These are phyloP conservation scores for Dryas octopetala DNA, from an alignment of 306 rosid genomes.

Conservation along the genomic window DNA sequence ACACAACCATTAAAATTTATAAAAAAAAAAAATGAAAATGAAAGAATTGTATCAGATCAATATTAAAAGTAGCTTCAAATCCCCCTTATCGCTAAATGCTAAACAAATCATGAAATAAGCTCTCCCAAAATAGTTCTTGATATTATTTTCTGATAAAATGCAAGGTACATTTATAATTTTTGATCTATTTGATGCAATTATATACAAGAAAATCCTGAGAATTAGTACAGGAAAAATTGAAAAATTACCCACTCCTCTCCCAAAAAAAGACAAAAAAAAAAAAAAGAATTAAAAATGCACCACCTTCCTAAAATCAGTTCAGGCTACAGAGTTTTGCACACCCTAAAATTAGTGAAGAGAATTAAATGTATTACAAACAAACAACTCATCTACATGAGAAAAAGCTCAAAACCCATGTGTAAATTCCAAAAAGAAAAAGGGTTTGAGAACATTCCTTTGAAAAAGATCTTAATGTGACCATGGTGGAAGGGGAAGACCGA, in stretches of 20 bases:
- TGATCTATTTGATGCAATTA: not conserved
- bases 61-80: constrained; percentile 10
- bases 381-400: no score
- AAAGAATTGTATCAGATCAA: constrained; percentile 16
- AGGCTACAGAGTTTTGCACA: not conserved
- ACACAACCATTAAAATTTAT: constrained; percentile 4
- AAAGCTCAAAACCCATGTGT: no score
- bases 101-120: not conserved
- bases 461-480: no score
- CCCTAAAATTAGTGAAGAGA: not conserved
- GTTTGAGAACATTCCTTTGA: no score
- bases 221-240: not conserved
- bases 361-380: not conserved
- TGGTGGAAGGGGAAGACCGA: no score
- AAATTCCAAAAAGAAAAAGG: no score
- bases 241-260: not conserved
- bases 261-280: not conserved
- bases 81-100: not conserved
- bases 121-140: not conserved
- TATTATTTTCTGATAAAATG: not conserved
- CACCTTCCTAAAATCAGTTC: not conserved
- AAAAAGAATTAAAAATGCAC: not conserved
- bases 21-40: not conserved
- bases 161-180: no score
- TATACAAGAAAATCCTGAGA: not conserved